phyloP scores from a whole-genome alignment of 306 rosid genomes.

The Comarum palustre region DNA sequence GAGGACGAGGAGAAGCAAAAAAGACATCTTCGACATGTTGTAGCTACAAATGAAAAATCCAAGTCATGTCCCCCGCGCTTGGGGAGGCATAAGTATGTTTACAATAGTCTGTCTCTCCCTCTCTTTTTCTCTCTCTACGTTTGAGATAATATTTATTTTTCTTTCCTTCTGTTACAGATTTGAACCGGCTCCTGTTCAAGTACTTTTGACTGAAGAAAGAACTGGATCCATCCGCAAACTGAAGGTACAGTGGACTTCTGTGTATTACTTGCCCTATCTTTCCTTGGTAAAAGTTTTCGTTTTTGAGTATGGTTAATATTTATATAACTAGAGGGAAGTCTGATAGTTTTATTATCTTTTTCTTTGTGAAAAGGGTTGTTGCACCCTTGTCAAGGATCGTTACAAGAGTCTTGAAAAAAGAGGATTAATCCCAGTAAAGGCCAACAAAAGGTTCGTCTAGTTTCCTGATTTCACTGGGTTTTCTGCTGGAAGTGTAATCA shows the following conservation, averaged over 20 bases:
- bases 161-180: constrained; percentile 47
- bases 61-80: constrained; percentile 72
- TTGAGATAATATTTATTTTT: not conserved
- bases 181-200: constrained; percentile 86
- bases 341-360: constrained; percentile 12
- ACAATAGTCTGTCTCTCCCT: not conserved
- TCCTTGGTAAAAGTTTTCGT: not conserved
- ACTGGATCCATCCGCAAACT: constrained; percentile 84
- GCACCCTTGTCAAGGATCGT: constrained; percentile 76
- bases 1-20: constrained; percentile 68
- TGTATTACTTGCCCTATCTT: not conserved
- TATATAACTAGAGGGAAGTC: constrained; percentile 9
- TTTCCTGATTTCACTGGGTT: not conserved
- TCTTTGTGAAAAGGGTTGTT: constrained; percentile 58
- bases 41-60: constrained; percentile 69
- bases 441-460: constrained; percentile 53
- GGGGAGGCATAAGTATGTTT: constrained; percentile 81
- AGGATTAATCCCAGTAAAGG: constrained; percentile 70
- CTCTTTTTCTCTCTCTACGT: not conserved
- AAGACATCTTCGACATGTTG: constrained; percentile 55
- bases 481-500: not conserved
- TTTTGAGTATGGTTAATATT: not conserved
- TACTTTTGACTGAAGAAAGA: constrained; percentile 75
- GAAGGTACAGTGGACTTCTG: constrained; percentile 44
- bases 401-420: constrained; percentile 85